Conservation (phyloP, 2,329 filamentous ascomycete genomes). For the Massarina eburnea region DNA sequence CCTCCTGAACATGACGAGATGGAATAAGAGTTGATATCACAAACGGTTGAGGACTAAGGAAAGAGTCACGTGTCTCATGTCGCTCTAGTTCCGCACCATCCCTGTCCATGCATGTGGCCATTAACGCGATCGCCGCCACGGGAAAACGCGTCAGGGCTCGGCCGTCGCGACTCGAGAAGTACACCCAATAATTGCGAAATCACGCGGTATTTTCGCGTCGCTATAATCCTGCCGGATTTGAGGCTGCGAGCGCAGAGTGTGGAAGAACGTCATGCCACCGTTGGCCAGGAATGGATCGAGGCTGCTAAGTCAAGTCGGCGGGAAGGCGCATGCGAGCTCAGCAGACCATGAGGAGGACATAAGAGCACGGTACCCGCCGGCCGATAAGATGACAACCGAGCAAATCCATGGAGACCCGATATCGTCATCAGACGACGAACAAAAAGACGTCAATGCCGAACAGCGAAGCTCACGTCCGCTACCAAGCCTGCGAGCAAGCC, state of each 20-base stretch:
- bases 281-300: conserved; percentile 10
- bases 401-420: conserved; percentile 24
- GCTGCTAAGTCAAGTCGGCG: conserved; percentile 35
- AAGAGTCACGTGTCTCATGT: too few relatives aligned
- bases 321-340: conserved; percentile 38
- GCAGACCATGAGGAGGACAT: conserved; percentile 40
- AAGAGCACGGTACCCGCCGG: background rate
- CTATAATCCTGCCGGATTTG: too few relatives aligned
- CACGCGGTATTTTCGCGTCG: too few relatives aligned
- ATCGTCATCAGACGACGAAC: conserved; percentile 26
- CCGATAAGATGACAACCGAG: conserved; percentile 1
- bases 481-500: conserved; percentile 6
- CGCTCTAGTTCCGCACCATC: too few relatives aligned
- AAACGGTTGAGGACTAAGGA: too few relatives aligned
- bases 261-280: conserved; percentile 10
- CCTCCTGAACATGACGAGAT: background rate
- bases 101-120: too few relatives aligned
- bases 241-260: background rate
- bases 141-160: background rate
- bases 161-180: too few relatives aligned
- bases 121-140: background rate
- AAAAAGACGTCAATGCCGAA: background rate
- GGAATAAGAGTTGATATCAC: too few relatives aligned
- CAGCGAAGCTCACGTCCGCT: conserved; percentile 2
- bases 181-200: too few relatives aligned